Base-by-base conservation (phyloP, 2,329 filamentous ascomycete species). In the Teratosphaeria destructans region DNA sequence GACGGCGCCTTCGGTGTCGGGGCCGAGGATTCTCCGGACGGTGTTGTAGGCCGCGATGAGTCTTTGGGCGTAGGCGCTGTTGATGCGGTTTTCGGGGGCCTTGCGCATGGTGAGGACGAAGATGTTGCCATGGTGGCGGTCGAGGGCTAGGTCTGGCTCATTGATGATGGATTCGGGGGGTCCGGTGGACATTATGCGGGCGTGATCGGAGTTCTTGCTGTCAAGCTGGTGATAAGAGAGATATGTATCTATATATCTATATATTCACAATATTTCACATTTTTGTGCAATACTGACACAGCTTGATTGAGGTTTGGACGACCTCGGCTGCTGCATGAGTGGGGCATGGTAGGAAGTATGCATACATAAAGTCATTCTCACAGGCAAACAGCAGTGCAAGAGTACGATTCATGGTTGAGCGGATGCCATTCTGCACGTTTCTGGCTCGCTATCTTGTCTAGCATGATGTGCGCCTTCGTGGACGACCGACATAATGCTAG, bases 91-190 rank as follows among this genome's bases (percentile, higher is more conserved):
- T 66, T 82, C 81, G 1, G 79, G 79, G 10, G 77, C 72, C 64
- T 81, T 81, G 57, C 79, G 75, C 75, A 83, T 78, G 8, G 79
- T 82, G 55, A 83, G 75, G 57, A 82, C 72, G 66, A 80, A 82
- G 63, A 81, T 70, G 61, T 77, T 76, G 63, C 74, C 76, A 59
- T 66, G 62, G 68, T 78, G 68, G 58, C 76, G 76, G 58, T 77
- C 75, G 35, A 81, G 70, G 5, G 74, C 72, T 37, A 81, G 71
- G 61, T 79, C 75, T 54, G 63, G 60, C 52, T 71, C 71, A 64
- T 79, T 66, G 61, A 71, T 70, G 52, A 72, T 65, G n/a, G 64
- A 67, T 58, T 70, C 57, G 3, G 65, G 61, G 65, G 66, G 67
- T 26, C 26, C 43, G 23, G 43, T n/a, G n/a, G 43, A 6, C 43